A percentile compares a stretch with the other conserved stretches of the same genome.
Conservation (phyloP, 23 red algal genomes). For the Agarophyton chilense region DNA sequence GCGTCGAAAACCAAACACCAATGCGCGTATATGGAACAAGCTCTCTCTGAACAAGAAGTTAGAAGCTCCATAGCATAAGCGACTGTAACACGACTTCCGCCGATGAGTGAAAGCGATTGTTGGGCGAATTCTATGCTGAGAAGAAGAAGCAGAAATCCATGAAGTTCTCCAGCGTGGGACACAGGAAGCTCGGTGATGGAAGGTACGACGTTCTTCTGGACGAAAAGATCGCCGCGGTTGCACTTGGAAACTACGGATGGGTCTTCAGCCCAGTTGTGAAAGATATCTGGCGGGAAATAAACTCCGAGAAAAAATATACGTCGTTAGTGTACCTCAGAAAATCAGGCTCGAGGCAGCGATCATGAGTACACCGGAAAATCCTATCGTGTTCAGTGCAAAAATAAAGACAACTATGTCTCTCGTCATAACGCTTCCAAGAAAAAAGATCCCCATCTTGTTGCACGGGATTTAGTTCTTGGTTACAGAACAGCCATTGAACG, state of each 20-base stretch:
- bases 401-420: neutral
- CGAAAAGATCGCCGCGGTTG: neutral
- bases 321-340: no score
- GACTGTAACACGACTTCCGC: neutral
- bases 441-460: neutral
- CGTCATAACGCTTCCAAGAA: neutral
- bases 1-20: neutral
- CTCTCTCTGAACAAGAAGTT: neutral
- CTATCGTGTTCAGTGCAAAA: neutral
- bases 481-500: neutral
- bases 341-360: no score
- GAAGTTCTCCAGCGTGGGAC: neutral
- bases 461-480: neutral
- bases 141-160: neutral
- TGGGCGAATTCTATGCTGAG: neutral
- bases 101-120: neutral
- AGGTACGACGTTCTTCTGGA: slow-evolving; percentile 2
- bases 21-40: neutral
- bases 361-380: neutral
- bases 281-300: no score
- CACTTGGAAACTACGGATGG: neutral
- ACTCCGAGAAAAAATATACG: no score
- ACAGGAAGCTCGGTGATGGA: neutral
- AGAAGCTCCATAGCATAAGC: neutral
- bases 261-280: no score